Evolutionary conservation across 108 stramenopile species (phyloP).

Genomic region (Chaetoceros muelleri): DNA sequence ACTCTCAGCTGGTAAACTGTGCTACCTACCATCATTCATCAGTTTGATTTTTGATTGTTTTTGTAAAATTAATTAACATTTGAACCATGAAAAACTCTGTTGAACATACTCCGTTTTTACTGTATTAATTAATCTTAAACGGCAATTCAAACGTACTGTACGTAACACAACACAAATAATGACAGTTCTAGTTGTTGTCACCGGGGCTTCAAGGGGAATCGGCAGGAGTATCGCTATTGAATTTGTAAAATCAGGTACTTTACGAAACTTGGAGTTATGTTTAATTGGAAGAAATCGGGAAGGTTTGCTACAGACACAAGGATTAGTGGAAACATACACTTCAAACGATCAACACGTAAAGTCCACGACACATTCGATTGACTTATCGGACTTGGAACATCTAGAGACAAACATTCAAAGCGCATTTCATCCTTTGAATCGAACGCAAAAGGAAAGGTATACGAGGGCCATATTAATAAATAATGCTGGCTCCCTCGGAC

Average conservation of each 20-base stretch:
- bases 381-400: constrained; percentile 45
- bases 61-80: no score
- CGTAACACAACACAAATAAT: no score
- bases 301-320: constrained; percentile 33
- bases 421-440: constrained; percentile 14
- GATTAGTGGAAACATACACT: constrained; percentile 9
- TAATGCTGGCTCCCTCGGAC: constrained; percentile 62
- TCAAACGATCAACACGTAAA: constrained; percentile 1
- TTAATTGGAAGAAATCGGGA: constrained; percentile 46
- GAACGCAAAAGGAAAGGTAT: constrained; percentile 7
- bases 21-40: no score
- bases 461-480: constrained; percentile 48
- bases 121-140: no score
- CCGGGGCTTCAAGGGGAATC: constrained; percentile 66
- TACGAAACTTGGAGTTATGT: constrained; percentile 20
- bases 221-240: constrained; percentile 53
- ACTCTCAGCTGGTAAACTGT: no score
- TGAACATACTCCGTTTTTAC: no score
- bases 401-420: constrained; percentile 28
- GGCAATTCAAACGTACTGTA: no score
- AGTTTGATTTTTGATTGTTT: no score
- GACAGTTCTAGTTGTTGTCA: constrained; percentile 23
- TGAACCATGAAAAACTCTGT: no score
- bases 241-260: constrained; percentile 13
- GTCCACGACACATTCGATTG: constrained; percentile 32